Conservation (phyloP, 2,329 filamentous ascomycete species). For the Trichoderma oligosporum region DNA sequence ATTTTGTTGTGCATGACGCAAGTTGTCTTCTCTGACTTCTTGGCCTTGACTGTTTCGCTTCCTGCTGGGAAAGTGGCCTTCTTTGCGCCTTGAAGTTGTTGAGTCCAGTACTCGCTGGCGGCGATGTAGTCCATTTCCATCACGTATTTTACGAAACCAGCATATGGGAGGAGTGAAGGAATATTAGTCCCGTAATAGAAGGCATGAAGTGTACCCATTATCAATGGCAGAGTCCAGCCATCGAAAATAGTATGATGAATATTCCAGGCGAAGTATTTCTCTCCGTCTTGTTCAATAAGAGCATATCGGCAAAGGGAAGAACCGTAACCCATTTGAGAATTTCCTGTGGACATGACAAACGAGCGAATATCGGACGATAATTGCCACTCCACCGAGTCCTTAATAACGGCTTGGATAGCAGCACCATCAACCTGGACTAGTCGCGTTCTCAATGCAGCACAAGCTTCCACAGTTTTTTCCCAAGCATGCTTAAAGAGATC, state of each 20-base stretch:
- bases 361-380: background rate
- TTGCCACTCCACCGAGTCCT: conserved; percentile 7
- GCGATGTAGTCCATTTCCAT: conserved; percentile 1
- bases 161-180: conserved; percentile 9
- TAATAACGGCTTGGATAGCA: conserved; percentile 20
- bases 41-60: background rate
- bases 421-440: conserved; percentile 21
- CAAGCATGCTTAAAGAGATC: conserved; percentile 21
- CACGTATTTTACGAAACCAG: conserved; percentile 19
- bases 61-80: conserved; percentile 4
- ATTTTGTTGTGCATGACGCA: conserved; percentile 3
- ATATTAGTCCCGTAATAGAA: background rate
- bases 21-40: background rate
- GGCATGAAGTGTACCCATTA: conserved; percentile 3
- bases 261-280: conserved; percentile 14
- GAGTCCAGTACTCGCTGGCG: conserved; percentile 15
- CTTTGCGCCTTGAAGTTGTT: conserved; percentile 10
- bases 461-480: conserved; percentile 21
- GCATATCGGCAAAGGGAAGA: background rate
- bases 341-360: conserved; percentile 6
- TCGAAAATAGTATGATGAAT: conserved; percentile 18
- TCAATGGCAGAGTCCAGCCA: conserved; percentile 10
- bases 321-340: conserved; percentile 8
- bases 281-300: background rate
- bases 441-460: conserved; percentile 24